phyloP scores from a whole-genome alignment of 345 rosid species.

The Citrus maxima region DNA sequence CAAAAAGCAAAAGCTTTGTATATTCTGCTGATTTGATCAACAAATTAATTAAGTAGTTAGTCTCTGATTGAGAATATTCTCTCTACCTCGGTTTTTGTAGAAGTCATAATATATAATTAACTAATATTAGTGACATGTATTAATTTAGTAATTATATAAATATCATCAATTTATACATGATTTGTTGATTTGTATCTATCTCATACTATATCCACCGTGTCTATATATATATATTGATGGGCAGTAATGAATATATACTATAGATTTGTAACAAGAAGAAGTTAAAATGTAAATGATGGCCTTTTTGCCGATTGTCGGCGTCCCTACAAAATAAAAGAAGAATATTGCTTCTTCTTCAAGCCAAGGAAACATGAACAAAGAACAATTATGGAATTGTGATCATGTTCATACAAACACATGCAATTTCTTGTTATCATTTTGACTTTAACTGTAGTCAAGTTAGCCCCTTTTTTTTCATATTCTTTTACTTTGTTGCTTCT shows the following conservation, averaged over 20 bases:
- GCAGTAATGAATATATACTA: too few relatives aligned
- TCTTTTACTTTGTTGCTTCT: background rate
- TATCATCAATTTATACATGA: background rate
- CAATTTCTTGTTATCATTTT: background rate
- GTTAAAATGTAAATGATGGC: background rate
- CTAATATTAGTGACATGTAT: background rate
- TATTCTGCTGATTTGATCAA: too few relatives aligned
- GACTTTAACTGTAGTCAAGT: background rate
- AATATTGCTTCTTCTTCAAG: slow-evolving; percentile 25
- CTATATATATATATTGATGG: too few relatives aligned
- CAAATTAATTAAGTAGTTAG: too few relatives aligned
- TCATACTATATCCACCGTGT: background rate
- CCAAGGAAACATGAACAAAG: slow-evolving; percentile 6
- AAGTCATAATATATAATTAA: too few relatives aligned
- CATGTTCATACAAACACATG: slow-evolving; percentile 1
- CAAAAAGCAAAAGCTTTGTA: too few relatives aligned
- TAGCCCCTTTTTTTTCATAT: background rate
- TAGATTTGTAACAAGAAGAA: background rate
- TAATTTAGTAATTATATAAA: background rate
- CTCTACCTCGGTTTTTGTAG: too few relatives aligned
- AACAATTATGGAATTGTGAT: slow-evolving; percentile 20
- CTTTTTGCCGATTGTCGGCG: background rate
- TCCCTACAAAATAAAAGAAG: background rate
- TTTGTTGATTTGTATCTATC: background rate
- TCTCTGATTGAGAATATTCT: too few relatives aligned